phyloP scores from a whole-genome alignment of 305 asterid genomes.

The Fraxinus velutina region DNA sequence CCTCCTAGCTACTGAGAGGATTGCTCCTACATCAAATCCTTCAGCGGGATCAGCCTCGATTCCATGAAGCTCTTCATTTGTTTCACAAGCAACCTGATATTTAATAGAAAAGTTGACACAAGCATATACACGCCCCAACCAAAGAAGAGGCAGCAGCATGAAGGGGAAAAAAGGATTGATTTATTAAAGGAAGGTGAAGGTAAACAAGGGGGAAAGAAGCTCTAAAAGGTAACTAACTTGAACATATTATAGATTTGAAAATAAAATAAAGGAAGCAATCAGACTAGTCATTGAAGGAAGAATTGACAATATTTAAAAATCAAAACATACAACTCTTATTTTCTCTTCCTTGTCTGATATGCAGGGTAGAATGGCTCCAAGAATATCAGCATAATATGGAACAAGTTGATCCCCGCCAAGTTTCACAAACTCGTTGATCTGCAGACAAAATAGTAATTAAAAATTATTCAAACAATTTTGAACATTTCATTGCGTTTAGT shows the following conservation, averaged over 20 bases:
- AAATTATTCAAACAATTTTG: conserved; percentile 28
- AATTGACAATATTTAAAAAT: conserved; percentile 17
- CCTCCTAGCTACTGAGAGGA: conserved; percentile 90
- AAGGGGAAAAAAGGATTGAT: not conserved
- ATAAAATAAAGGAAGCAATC: not conserved
- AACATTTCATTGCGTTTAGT: conserved; percentile 4
- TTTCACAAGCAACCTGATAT: conserved; percentile 89
- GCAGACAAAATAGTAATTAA: conserved; percentile 28
- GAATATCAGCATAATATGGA: conserved; percentile 96
- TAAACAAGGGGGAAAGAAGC: not conserved
- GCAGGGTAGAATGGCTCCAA: conserved; percentile 95
- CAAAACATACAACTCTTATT: conserved; percentile 80
- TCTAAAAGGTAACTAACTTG: not conserved
- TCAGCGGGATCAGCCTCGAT: conserved; percentile 83
- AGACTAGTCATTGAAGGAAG: conserved; percentile 19
- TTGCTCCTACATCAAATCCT: conserved; percentile 82
- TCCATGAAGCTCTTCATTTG: conserved; percentile 91
- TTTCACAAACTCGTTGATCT: conserved; percentile 96
- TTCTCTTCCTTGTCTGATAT: conserved; percentile 98
- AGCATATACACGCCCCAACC: conserved; percentile 22
- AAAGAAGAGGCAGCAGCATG: conserved; percentile 17
- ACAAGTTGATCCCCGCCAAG: conserved; percentile 99
- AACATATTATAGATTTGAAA: not conserved
- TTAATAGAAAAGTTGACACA: conserved; percentile 11
- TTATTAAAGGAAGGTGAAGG: not conserved